A percentile compares a stretch with the other conserved stretches of the same genome.
phyloP scores from a whole-genome alignment of 345 rosid species.

The Kernera saxatilis region DNA sequence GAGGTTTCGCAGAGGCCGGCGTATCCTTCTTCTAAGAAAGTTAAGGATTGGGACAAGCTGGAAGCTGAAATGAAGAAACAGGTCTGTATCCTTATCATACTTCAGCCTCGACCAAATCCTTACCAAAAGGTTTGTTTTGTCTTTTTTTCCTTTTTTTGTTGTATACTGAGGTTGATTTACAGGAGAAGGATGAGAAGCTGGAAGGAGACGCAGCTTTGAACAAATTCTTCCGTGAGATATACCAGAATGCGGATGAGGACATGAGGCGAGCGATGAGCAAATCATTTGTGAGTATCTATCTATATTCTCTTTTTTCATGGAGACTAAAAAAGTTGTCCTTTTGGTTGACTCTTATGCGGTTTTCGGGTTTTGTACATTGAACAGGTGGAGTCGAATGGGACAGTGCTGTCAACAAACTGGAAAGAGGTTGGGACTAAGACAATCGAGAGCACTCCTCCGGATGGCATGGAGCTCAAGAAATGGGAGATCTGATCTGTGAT shows the following conservation, averaged over 20 bases:
- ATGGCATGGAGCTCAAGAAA: conserved; percentile 91
- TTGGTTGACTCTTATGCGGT: background rate
- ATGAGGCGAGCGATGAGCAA: conserved; percentile 88
- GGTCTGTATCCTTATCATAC: conserved; percentile 28
- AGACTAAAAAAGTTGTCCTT: background rate
- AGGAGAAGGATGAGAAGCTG: conserved; percentile 96
- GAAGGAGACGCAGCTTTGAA: conserved; percentile 97
- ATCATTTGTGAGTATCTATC: conserved; percentile 69
- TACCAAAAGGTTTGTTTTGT: background rate
- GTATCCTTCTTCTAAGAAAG: conserved; percentile 79
- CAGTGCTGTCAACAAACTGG: conserved; percentile 98
- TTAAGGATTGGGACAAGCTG: conserved; percentile 76
- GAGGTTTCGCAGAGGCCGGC: conserved; percentile 45
- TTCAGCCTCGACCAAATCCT: background rate
- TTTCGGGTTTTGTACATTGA: background rate
- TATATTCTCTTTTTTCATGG: background rate
- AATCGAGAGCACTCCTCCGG: conserved; percentile 90
- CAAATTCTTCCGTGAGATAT: conserved; percentile 83
- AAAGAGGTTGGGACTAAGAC: conserved; percentile 83
- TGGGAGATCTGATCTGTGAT: conserved; percentile 47
- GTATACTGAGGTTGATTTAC: conserved; percentile 14
- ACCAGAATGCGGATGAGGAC: conserved; percentile 76
- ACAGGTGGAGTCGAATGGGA: conserved; percentile 90
- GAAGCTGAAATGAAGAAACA: conserved; percentile 84
- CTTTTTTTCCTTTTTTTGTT: background rate